These are phyloP conservation scores for Cokeromyces recurvatus DNA, from an alignment of 371 early-diverging fungal genomes.

Conservation along the genomic window DNA sequence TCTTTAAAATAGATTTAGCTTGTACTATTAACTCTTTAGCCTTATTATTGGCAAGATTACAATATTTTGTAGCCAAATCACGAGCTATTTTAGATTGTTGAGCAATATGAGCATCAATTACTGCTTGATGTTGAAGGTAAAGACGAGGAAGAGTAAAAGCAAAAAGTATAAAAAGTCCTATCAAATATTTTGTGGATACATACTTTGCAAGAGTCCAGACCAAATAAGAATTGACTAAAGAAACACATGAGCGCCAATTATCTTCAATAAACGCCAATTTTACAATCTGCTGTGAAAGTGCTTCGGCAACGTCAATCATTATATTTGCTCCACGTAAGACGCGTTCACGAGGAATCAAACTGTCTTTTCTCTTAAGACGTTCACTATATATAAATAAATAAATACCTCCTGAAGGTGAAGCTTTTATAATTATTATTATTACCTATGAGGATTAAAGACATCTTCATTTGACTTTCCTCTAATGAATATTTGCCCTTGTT, in stretches of 20 bases:
- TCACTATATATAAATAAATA: conserved; percentile 14
- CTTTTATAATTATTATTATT: too few species aligned
- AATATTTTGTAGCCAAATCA: conserved; percentile 27
- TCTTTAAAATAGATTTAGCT: too few species aligned
- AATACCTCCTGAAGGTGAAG: too few species aligned
- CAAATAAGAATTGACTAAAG: conserved; percentile 41
- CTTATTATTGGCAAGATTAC: conserved; percentile 24
- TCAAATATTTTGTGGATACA: conserved; percentile 51
- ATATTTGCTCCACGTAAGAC: conserved; percentile 32
- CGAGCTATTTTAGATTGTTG: conserved; percentile 29
- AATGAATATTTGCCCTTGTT: conserved; percentile 35
- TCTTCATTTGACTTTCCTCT: conserved; percentile 36
- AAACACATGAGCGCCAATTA: conserved; percentile 44
- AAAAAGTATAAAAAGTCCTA: conserved; percentile 41
- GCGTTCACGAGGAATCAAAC: conserved; percentile 36
- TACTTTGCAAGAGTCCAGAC: conserved; percentile 56
- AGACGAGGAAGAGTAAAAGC: conserved; percentile 49
- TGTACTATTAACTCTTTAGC: conserved; percentile 19
- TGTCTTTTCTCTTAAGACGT: conserved; percentile 27
- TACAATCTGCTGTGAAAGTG: conserved; percentile 41
- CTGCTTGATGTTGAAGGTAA: conserved; percentile 47
- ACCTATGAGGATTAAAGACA: conserved; percentile 40
- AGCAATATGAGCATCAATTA: conserved; percentile 49
- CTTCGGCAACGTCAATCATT: conserved; percentile 44
- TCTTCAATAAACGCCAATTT: conserved; percentile 51